Conservation (phyloP, 805 yeast species). For the Trichomonascus vanleenenianus region DNA sequence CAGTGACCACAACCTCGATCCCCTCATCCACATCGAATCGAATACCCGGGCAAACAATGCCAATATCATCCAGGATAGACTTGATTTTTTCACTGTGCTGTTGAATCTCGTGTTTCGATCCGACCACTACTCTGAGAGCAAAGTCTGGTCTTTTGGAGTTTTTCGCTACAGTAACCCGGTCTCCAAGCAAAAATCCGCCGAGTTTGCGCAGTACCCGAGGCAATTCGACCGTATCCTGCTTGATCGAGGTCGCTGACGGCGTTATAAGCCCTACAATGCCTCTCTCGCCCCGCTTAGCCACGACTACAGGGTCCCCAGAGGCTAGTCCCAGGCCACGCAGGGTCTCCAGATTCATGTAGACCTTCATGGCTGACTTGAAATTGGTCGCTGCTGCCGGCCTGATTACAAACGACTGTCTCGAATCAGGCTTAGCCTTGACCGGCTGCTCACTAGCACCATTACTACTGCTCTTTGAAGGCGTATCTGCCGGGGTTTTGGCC, state of each 20-base stretch:
- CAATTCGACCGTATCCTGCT: slow-evolving; percentile 21
- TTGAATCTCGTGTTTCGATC: slow-evolving; percentile 20
- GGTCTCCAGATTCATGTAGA: slow-evolving; percentile 20
- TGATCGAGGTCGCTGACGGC: slow-evolving; percentile 16
- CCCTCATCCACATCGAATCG: slow-evolving; percentile 37
- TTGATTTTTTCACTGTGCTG: slow-evolving; percentile 21
- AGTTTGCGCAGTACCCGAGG: slow-evolving; percentile 31
- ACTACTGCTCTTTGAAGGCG: neutral
- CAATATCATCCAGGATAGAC: slow-evolving; percentile 33
- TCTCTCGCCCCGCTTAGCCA: slow-evolving; percentile 11
- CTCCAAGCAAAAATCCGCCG: slow-evolving; percentile 42
- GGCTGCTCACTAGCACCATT: too few species aligned
- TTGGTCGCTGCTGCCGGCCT: slow-evolving; percentile 18
- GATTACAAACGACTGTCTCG: slow-evolving; percentile 16
- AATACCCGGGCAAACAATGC: slow-evolving; percentile 23
- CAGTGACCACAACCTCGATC: slow-evolving; percentile 49
- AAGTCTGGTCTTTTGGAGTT: slow-evolving; percentile 41
- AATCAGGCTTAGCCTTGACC: too few species aligned
- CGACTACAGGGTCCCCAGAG: slow-evolving; percentile 22
- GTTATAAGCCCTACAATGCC: slow-evolving; percentile 22
- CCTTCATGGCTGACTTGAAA: slow-evolving; percentile 14
- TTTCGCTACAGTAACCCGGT: slow-evolving; percentile 41
- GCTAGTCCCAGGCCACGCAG: slow-evolving; percentile 20
- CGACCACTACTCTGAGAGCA: slow-evolving; percentile 33
- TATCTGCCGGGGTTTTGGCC: neutral